A percentile compares a stretch with the other conserved stretches of the same genome.
Evolutionary conservation across 2,329 filamentous ascomycete species (phyloP).

Genomic region (Coleophoma cylindrospora): DNA sequence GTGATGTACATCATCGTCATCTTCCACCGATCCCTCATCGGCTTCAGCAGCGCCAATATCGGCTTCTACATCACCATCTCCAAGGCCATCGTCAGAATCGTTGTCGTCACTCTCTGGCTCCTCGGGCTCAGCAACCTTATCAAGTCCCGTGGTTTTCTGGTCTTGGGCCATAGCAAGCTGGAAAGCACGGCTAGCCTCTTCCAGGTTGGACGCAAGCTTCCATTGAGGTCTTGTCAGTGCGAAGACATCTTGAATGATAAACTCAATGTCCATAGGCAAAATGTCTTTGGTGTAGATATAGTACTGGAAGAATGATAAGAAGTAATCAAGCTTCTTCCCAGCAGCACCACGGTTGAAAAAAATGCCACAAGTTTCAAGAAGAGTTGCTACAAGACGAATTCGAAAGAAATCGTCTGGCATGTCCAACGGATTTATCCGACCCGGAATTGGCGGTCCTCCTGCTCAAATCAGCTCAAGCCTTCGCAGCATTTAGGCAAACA

Average conservation of each 20-base stretch:
- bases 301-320: slow-evolving; percentile 91
- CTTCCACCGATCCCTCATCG: slow-evolving; percentile 31
- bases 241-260: slow-evolving; percentile 90
- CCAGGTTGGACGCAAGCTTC: slow-evolving; percentile 75
- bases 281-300: slow-evolving; percentile 89
- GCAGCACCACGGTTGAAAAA: slow-evolving; percentile 92
- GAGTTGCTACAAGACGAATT: slow-evolving; percentile 80
- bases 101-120: slow-evolving; percentile 65
- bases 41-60: slow-evolving; percentile 50
- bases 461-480: slow-evolving; percentile 20
- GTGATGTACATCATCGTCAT: slow-evolving; percentile 23
- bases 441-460: slow-evolving; percentile 76
- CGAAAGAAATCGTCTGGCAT: slow-evolving; percentile 93
- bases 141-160: slow-evolving; percentile 72
- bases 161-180: slow-evolving; percentile 85
- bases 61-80: slow-evolving; percentile 56
- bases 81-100: slow-evolving; percentile 69
- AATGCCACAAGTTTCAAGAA: slow-evolving; percentile 92
- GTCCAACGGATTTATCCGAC: slow-evolving; percentile 73
- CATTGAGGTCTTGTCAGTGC: slow-evolving; percentile 82
- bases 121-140: slow-evolving; percentile 65
- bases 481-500: slow-evolving; percentile 30
- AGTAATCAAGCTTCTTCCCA: slow-evolving; percentile 97
- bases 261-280: slow-evolving; percentile 95
- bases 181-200: slow-evolving; percentile 81